Base-by-base conservation (phyloP, 2,329 filamentous ascomycete species). In the Botrytis porri region DNA sequence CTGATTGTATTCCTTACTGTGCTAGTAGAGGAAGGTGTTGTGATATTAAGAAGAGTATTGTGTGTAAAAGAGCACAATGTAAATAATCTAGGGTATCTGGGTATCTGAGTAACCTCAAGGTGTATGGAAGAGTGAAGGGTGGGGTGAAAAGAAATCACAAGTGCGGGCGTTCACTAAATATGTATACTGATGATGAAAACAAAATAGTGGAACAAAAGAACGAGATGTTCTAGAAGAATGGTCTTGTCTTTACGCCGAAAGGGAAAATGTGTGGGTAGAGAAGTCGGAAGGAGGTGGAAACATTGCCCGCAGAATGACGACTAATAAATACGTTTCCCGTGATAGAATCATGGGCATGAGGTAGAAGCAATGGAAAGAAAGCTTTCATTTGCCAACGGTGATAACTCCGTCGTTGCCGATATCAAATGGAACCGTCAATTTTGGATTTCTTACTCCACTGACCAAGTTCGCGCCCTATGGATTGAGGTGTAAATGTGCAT, bases 121-220 rank as follows among this genome's bases (percentile, higher is more conserved):
- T 29, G 51, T 51, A 39, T 64, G 45, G 59, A 45, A 62, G 8
- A 45, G 54, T 37, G 20, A 37, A 41, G 35, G 51, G 29, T 29
- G 51, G 39, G 25, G 35, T 41, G 48, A 48, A 39, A 32, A 20
- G 22, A 63, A 37, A 70, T 20, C 4, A 62, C 39, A 63, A 51
- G 39, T 39, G 60, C 61, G 60, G 60, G 62, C 37, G 69, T 71
- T 41, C 37, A 66, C 25, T 12, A 65, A 35, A 43, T 48, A 66
- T 37, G 43, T 71, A 66, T 63, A 32, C 18, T 37, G 43, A 59
- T 54, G 69, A 62, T 70, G 60, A 65, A 71, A 71, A 66, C 69
- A 57, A 66, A 66, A n/a, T 32, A 16, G 37, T n/a, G 41, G 62
- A 25, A 71, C 59, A 71, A 66, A 65, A 71, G 60, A 71, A 71